Evolutionary conservation across 129 eudicot genomes (phyloP).

Genomic region (Ambrosia trifida): DNA sequence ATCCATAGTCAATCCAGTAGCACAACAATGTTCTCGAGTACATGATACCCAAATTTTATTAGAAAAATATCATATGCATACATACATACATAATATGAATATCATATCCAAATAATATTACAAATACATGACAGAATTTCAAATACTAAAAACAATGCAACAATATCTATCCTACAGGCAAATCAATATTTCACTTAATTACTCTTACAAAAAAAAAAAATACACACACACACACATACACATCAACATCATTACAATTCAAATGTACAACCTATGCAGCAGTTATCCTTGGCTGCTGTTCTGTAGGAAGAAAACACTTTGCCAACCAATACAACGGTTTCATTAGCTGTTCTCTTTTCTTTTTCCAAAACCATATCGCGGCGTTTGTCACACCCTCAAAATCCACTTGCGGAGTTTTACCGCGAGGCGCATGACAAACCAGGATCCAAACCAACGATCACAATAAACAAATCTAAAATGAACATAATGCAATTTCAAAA

Average conservation of each 20-base stretch:
- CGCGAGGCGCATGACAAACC: too few species aligned
- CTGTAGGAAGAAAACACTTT: conserved; percentile 40
- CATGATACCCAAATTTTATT: too few species aligned
- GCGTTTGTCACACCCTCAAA: too few species aligned
- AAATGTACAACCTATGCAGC: conserved; percentile 27
- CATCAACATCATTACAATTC: not conserved
- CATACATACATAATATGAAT: not conserved
- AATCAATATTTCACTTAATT: conserved; percentile 33
- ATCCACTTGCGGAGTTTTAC: too few species aligned
- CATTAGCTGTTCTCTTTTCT: conserved; percentile 60
- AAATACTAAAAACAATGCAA: not conserved
- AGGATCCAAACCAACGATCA: too few species aligned
- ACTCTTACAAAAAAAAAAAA: conserved; percentile 4
- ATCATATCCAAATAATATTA: conserved; percentile 13
- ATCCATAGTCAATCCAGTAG: too few species aligned
- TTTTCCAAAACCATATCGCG: conserved; percentile 96
- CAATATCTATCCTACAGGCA: conserved; percentile 25
- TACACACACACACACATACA: too few species aligned
- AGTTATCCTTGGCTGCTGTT: conserved; percentile 34
- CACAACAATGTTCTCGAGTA: too few species aligned
- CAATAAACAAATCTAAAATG: too few species aligned
- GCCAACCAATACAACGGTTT: conserved; percentile 77
- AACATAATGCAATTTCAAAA: too few species aligned
- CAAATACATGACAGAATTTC: not conserved
- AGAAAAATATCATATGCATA: too few species aligned